Evolutionary conservation across 108 stramenopile species (phyloP), one percentile per base, ranked within the genome.

Genomic region (Parietichytrium sp.): DNA sequence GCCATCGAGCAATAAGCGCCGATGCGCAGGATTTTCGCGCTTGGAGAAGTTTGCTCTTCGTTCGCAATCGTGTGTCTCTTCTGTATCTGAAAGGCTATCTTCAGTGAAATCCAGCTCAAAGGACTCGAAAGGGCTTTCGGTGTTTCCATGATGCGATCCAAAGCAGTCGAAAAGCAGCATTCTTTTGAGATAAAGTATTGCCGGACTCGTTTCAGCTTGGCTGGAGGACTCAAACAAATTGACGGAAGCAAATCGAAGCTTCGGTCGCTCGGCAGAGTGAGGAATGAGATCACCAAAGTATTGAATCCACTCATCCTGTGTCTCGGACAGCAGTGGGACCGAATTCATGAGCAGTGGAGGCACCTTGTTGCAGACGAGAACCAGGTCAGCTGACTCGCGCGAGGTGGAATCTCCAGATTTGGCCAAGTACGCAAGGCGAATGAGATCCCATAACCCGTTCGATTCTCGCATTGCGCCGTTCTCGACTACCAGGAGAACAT

Each of bases 341-440:
- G 0, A 36, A 16, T 7, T 72, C 61, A 27, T 45, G 29, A 33
- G 20, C 45, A n/a, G 29, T 15, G 6, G 33, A 10, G 20, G 38
- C 61, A 72, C 45, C 13, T 45, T 15, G 33, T 72, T 72, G 10
- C 61, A 42, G 6, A 72, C 61, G 10, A 72, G 20, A 38, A 72
- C 25, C 6, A 72, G 61, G 42, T 72, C 61, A 18, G 61, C 61
- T 6, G 45, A 33, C 61, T 31, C 8, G 20, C 45, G 38, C 10
- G 36, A 10, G 61, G 45, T 27, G 16, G 61, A 33, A 25, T 72
- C 61, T 10, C 61, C 61, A 25, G 20, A 16, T n/a, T 72, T 72
- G 42, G 61, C 33, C 10, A 72, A 42, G 3, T 72, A 72, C 33
- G 61, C 61, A 38, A 72, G 45, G 10, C 61, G 61, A n/a, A 72